These are phyloP conservation scores for Manihot esculenta DNA, from an alignment of 441 rosid species.

Conservation along the genomic window DNA sequence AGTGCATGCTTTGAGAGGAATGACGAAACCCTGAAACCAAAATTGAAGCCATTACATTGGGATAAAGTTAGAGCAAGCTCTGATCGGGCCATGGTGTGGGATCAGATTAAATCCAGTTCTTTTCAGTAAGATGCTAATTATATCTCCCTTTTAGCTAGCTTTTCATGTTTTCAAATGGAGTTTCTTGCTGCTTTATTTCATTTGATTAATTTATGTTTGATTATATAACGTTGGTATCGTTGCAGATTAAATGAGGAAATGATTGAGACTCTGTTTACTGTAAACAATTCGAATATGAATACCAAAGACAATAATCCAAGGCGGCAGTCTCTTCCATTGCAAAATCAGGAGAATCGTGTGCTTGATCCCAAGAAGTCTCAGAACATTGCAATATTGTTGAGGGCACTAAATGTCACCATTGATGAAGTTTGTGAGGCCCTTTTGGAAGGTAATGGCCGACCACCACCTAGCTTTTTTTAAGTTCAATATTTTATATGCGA, in stretches of 20 bases:
- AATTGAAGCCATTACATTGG: slow-evolving; percentile 89
- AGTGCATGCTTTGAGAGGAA: slow-evolving; percentile 34
- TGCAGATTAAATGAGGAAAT: slow-evolving; percentile 88
- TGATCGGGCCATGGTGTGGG: slow-evolving; percentile 88
- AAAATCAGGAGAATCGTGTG: slow-evolving; percentile 56
- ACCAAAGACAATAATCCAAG: slow-evolving; percentile 35
- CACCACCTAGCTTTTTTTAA: not conserved
- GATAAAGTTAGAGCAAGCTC: slow-evolving; percentile 94
- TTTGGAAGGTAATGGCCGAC: slow-evolving; percentile 51
- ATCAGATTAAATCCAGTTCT: slow-evolving; percentile 78
- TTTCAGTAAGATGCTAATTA: slow-evolving; percentile 63
- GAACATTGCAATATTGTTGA: slow-evolving; percentile 75
- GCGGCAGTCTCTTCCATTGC: slow-evolving; percentile 26
- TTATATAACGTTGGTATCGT: slow-evolving; percentile 18
- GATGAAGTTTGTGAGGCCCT: slow-evolving; percentile 94
- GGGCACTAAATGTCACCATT: slow-evolving; percentile 83
- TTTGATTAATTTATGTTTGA: not conserved
- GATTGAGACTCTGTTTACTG: slow-evolving; percentile 81
- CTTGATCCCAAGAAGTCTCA: slow-evolving; percentile 90
- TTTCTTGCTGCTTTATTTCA: not conserved
- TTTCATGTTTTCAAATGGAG: not conserved
- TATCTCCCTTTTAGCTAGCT: not conserved
- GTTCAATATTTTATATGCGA: not conserved
- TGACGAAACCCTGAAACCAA: slow-evolving; percentile 54
- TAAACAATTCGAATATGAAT: slow-evolving; percentile 47